Evolutionary conservation across 1,284 basidiomycete species (phyloP).

Genomic region (Boletus semigastroideus): DNA sequence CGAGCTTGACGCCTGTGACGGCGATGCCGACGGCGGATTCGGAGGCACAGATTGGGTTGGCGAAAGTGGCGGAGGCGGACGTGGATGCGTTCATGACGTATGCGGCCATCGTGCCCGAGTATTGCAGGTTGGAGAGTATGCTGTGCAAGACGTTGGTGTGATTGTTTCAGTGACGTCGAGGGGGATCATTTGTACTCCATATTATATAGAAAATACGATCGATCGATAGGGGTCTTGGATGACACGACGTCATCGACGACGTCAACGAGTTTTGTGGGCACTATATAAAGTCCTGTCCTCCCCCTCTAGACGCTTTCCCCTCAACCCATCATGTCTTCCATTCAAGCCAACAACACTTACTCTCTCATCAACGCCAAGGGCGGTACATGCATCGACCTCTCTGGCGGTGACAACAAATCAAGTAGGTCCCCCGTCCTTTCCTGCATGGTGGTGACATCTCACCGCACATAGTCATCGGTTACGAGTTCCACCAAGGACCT

Average conservation of each 20-base stretch:
- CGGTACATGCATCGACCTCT: slow-evolving; percentile 54
- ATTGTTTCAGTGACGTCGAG: slow-evolving; percentile 9
- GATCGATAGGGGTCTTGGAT: too few species aligned
- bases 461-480: slow-evolving; percentile 48
- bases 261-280: too few species aligned
- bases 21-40: slow-evolving; percentile 67
- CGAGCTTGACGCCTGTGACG: slow-evolving; percentile 64
- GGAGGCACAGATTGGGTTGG: slow-evolving; percentile 71
- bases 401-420: slow-evolving; percentile 46
- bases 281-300: not conserved
- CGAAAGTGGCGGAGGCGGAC: slow-evolving; percentile 80
- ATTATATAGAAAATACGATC: too few species aligned
- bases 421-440: slow-evolving; percentile 31
- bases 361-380: slow-evolving; percentile 49
- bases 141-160: slow-evolving; percentile 63
- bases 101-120: slow-evolving; percentile 81
- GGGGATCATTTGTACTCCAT: too few species aligned
- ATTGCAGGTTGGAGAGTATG: slow-evolving; percentile 71
- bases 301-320: not conserved
- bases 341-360: slow-evolving; percentile 36
- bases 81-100: slow-evolving; percentile 81
- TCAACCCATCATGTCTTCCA: not conserved
- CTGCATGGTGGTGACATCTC: not conserved
- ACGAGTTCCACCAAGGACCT: slow-evolving; percentile 7
- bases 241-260: too few species aligned